Conservation (phyloP, 129 eudicot genomes). For the Helichrysum umbraculigerum region DNA sequence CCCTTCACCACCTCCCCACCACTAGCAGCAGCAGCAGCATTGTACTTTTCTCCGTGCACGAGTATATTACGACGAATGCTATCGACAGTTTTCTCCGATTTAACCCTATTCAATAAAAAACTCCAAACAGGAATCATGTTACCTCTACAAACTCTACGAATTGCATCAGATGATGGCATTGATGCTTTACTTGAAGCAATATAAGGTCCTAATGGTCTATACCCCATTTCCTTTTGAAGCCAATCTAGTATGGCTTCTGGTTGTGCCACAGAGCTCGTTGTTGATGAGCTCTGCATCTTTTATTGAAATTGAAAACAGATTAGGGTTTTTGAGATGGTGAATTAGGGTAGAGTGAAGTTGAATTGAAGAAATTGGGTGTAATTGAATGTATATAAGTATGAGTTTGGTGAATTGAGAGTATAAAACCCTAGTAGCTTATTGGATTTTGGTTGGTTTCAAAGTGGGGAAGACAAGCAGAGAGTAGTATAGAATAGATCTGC, state of each 20-base stretch:
- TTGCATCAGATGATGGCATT: constrained; percentile 67
- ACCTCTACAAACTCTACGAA: constrained; percentile 83
- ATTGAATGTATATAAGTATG: too few species aligned
- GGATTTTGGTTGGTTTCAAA: neutral
- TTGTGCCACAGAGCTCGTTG: constrained; percentile 54
- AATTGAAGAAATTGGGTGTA: neutral
- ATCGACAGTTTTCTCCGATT: constrained; percentile 94
- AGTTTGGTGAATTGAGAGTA: neutral
- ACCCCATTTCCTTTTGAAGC: constrained; percentile 94
- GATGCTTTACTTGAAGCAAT: constrained; percentile 57
- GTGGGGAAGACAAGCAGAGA: constrained; percentile 2
- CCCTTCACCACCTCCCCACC: constrained; percentile 17
- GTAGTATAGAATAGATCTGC: constrained; percentile 27
- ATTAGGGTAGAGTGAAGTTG: neutral
- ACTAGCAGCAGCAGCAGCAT: neutral
- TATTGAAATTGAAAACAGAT: constrained; percentile 10
- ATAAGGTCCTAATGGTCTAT: constrained; percentile 78
- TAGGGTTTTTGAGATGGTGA: neutral
- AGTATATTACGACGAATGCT: constrained; percentile 72
- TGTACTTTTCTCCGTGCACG: constrained; percentile 73
- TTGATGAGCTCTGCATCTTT: constrained; percentile 63
- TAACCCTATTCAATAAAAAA: constrained; percentile 68
- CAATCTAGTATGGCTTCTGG: constrained; percentile 86
- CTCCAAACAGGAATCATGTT: constrained; percentile 95
- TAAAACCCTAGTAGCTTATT: neutral